phyloP scores from a whole-genome alignment of 2,329 filamentous ascomycete species.

The Calonectria multiphialidica region DNA sequence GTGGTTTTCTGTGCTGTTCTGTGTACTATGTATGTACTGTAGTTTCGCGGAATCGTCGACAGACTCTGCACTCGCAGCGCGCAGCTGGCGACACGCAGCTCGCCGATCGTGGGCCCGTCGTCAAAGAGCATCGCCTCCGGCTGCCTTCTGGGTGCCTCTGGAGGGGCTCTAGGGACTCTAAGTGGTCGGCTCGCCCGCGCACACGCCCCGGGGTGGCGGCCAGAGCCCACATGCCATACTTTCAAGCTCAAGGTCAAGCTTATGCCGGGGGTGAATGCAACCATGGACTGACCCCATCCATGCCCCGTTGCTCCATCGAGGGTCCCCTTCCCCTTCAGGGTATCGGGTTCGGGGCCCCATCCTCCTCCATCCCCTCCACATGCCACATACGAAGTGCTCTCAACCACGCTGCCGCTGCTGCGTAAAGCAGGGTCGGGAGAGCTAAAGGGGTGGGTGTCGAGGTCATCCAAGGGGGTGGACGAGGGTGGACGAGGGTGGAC shows the following conservation, averaged over 20 bases:
- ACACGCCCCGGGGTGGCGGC: neutral
- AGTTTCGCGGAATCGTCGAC: neutral
- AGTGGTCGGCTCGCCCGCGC: slow-evolving; percentile 5
- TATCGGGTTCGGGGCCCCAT: slow-evolving; percentile 1
- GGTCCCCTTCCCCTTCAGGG: slow-evolving; percentile 11
- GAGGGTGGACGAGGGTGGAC: neutral
- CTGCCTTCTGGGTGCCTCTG: neutral
- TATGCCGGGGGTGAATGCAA: slow-evolving; percentile 25
- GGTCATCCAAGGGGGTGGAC: neutral
- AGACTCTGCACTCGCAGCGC: neutral
- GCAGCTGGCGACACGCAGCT: neutral
- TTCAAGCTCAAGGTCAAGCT: slow-evolving; percentile 28
- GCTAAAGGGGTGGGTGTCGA: neutral
- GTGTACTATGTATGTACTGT: no score
- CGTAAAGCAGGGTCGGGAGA: neutral
- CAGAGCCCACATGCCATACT: neutral
- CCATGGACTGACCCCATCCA: slow-evolving; percentile 6
- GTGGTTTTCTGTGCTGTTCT: neutral
- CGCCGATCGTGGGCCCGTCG: neutral
- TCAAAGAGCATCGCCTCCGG: neutral
- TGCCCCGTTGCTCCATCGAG: slow-evolving; percentile 2
- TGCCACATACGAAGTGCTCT: neutral
- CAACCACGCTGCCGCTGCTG: neutral
- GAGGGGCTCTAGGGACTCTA: neutral
- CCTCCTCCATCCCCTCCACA: slow-evolving; percentile 1